Evolutionary conservation across 768 basidiomycete genomes (phyloP).

Genomic region (Lactarius deliciosus): DNA sequence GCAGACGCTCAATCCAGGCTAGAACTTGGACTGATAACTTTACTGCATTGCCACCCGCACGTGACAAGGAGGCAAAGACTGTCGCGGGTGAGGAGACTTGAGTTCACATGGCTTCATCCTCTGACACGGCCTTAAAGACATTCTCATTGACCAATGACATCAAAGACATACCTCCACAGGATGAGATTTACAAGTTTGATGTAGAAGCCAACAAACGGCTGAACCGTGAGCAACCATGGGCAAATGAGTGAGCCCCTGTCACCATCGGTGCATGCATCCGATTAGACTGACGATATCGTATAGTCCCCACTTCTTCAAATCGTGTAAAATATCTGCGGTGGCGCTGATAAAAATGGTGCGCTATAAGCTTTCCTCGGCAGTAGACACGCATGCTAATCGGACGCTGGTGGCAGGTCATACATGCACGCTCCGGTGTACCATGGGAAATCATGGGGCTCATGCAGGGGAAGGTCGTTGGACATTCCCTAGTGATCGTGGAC

Average conservation of each 20-base stretch:
- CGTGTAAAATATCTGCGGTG: constrained; percentile 93
- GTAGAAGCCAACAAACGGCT: constrained; percentile 63
- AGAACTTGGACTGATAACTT: too few species aligned
- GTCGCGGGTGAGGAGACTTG: background rate
- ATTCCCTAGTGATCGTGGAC: constrained; percentile 85
- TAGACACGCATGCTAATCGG: constrained; percentile 20
- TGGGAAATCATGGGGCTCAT: constrained; percentile 99
- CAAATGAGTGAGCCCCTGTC: constrained; percentile 64
- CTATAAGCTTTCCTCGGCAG: background rate
- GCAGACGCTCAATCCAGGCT: too few species aligned
- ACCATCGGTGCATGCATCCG: constrained; percentile 7
- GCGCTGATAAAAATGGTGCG: constrained; percentile 92
- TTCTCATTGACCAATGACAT: constrained; percentile 75
- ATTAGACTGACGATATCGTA: constrained; percentile 9
- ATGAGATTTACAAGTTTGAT: constrained; percentile 79
- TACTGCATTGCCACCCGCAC: background rate
- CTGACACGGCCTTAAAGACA: constrained; percentile 65
- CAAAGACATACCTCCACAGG: constrained; percentile 66
- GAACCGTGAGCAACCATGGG: constrained; percentile 77
- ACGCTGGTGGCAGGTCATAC: constrained; percentile 71
- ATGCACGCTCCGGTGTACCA: constrained; percentile 93
- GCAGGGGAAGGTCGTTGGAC: constrained; percentile 91
- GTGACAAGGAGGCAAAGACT: constrained; percentile 5
- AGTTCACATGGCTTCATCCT: constrained; percentile 35
- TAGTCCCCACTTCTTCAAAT: constrained; percentile 80